Conservation (phyloP, 2,329 filamentous ascomycete species). For the Stromatinia cepivora region DNA sequence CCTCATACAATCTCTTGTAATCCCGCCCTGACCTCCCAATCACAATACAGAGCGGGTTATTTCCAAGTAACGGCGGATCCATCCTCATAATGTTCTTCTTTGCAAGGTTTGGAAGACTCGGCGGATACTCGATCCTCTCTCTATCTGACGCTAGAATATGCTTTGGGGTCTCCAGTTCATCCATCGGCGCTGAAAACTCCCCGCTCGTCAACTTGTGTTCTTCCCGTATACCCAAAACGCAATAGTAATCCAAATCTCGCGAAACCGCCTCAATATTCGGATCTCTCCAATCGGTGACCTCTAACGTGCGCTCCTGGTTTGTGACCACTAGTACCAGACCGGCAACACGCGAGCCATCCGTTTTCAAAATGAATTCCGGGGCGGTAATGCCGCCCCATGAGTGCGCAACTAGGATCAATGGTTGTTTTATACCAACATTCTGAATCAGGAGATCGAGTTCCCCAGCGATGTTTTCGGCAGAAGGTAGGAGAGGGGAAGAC, state of each 20-base stretch:
- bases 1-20: slow-evolving; percentile 36
- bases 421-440: slow-evolving; percentile 22
- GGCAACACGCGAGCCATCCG: slow-evolving; percentile 22
- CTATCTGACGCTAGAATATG: slow-evolving; percentile 18
- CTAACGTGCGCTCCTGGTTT: slow-evolving; percentile 29
- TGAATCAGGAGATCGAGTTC: slow-evolving; percentile 29
- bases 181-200: slow-evolving; percentile 27
- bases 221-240: slow-evolving; percentile 3
- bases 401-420: slow-evolving; percentile 30
- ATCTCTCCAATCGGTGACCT: slow-evolving; percentile 26
- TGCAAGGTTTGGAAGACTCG: slow-evolving; percentile 38
- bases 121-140: slow-evolving; percentile 22
- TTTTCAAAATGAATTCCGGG: slow-evolving; percentile 27
- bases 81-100: slow-evolving; percentile 37
- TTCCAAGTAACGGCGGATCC: slow-evolving; percentile 35
- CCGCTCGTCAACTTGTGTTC: slow-evolving; percentile 26
- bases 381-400: slow-evolving; percentile 29
- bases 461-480: slow-evolving; percentile 29
- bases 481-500: slow-evolving; percentile 25
- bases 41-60: slow-evolving; percentile 31
- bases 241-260: slow-evolving; percentile 16
- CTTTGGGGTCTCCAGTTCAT: slow-evolving; percentile 29
- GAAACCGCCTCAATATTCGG: slow-evolving; percentile 18
- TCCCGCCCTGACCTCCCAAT: background rate
- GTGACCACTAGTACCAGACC: slow-evolving; percentile 32